phyloP scores from a whole-genome alignment of 139 green algal species.

The Choricystis sp. region DNA sequence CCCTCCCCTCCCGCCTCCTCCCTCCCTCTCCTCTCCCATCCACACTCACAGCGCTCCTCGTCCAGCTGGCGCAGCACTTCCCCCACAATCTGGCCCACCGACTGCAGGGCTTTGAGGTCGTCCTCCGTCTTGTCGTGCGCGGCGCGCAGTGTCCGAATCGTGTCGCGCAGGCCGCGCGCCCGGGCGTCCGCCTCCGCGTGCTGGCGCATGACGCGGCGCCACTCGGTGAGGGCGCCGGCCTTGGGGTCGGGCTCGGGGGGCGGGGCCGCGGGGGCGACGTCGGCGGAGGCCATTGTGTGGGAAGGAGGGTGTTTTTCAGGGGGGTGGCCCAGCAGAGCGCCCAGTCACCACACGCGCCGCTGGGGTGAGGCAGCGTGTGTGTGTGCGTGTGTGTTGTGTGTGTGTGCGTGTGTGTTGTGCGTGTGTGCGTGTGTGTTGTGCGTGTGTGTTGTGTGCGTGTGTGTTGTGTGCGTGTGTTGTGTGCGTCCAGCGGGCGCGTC shows the following conservation, averaged over 20 bases:
- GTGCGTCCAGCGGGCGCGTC: background rate
- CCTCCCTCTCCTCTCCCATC: too few relatives aligned
- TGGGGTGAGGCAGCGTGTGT: too few relatives aligned
- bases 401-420: background rate
- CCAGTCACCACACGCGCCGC: too few relatives aligned
- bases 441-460: background rate
- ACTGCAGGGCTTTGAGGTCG: slow-evolving; percentile 95
- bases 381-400: slow-evolving; percentile 34
- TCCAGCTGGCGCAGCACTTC: slow-evolving; percentile 96
- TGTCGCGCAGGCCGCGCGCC: slow-evolving; percentile 51
- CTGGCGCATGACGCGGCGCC: background rate
- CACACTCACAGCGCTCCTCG: slow-evolving; percentile 82
- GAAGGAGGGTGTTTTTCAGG: slow-evolving; percentile 48
- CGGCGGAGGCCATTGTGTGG: background rate
- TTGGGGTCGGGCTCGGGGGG: background rate
- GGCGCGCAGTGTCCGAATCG: slow-evolving; percentile 67
- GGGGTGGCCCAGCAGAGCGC: too few relatives aligned
- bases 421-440: background rate
- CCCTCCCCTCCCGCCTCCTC: background rate
- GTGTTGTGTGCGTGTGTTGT: background rate
- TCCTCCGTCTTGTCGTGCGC: slow-evolving; percentile 99
- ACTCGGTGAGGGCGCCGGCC: background rate
- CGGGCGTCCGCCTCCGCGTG: slow-evolving; percentile 78
- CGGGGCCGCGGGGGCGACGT: too few relatives aligned
- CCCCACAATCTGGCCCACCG: slow-evolving; percentile 97